Evolutionary conservation across 371 early-diverging fungal species (phyloP), one percentile per base, ranked within the genome.

Genomic region (Mortierella sp.): DNA sequence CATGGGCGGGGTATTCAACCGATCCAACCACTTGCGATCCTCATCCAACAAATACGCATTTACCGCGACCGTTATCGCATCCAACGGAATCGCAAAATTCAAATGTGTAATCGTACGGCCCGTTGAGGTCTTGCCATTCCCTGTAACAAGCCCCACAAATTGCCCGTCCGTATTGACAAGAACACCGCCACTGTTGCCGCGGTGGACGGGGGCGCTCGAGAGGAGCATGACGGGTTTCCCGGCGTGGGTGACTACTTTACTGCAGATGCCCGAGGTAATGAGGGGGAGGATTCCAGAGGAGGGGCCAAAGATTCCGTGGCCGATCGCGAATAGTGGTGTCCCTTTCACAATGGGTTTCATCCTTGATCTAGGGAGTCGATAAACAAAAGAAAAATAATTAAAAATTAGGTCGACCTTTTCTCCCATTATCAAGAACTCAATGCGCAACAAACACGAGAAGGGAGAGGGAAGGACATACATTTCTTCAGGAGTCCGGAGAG

Each of bases 41-140:
- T 89, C 79, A 76, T 91, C 31, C 86, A 90, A 77, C 51, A 82
- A 5, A 73, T 92, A 73, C 81, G 91, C 26, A 8, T 83, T 26
- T 74, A 91, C 24, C 46, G 81, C 24, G 24, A 81, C 43, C 48
- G 74, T 24, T 43, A 81, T 34, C 55, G 88, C 69, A 43, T 91
- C 59, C 55, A 79, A 9, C 78, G 86, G 86, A 51, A 86, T 86
- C 16, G 86, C 86, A 54, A 86, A 86, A 69, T 86, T 86, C 70
- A 86, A 79, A 55, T 86, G 86, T 4, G 86, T 86, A 48, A 86
- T 86, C 21, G 86, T 86, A 70, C 86, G 79, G 48, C 86, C 86
- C 1, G 82, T 81, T 9, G 86, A 86, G 3, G 86, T 86, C 57
- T 86, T 86, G 19, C 86, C 86, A 72, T 86, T 85, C 2, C 83